Conservation (phyloP, 73 alveolate genomes). For the Durusdinium trenchii region DNA sequence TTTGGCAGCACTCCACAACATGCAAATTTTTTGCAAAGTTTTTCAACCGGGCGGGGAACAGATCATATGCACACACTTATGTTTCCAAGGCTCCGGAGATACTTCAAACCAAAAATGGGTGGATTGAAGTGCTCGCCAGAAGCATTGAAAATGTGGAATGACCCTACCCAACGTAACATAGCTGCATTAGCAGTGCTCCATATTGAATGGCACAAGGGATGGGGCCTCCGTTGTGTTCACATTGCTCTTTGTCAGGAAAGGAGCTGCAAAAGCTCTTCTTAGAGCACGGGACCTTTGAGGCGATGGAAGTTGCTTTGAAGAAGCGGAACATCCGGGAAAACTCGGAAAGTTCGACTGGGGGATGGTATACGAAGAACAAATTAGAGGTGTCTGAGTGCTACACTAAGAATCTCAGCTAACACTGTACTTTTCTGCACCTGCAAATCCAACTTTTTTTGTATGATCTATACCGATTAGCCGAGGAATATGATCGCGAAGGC, state of each 20-base stretch:
- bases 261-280: slow-evolving; percentile 15
- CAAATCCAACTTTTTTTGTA: neutral
- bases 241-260: neutral
- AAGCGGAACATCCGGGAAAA: neutral
- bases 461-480: neutral
- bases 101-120: slow-evolving; percentile 34
- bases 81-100: slow-evolving; percentile 47
- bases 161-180: neutral
- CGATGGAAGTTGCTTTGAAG: neutral
- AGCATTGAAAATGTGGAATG: slow-evolving; percentile 34
- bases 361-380: slow-evolving; percentile 21
- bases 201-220: neutral
- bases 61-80: too few relatives aligned
- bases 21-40: neutral
- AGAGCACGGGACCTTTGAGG: slow-evolving; percentile 13
- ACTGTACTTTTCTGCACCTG: too few relatives aligned
- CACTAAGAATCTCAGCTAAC: neutral
- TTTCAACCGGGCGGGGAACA: neutral
- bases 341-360: neutral
- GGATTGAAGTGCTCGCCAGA: slow-evolving; percentile 21
- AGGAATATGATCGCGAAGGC: slow-evolving; percentile 9
- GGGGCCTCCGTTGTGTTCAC: neutral
- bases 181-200: too few relatives aligned
- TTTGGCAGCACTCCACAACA: neutral
- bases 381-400: too few relatives aligned